Base-by-base conservation (phyloP, 495 filamentous ascomycete species). In the Aspergillus biplanus region DNA sequence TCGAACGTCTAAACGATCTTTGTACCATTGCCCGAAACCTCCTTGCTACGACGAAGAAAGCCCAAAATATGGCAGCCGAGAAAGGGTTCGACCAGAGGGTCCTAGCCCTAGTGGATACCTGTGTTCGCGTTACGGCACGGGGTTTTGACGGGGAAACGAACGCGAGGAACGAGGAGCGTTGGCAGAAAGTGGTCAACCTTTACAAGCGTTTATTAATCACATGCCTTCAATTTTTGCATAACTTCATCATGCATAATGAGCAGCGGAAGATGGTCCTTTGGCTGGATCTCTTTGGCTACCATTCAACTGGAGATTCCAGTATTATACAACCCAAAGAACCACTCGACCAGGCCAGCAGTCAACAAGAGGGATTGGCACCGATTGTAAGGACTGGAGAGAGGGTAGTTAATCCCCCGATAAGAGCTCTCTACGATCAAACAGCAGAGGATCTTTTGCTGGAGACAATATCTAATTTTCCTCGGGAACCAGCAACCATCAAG, bases 181-280 rank as follows among this genome's bases (percentile, higher is more conserved):
- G 87, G 87, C 84, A 88, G 67, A 88, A 88, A 68, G 85, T 96
- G 31, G 89, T 92, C 61, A 89, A 90, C 56, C 74, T 81, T 18
- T 83, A 93, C 76, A 97, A 97, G 75, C 93, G 93, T 69, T 83
- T 96, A 4, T 81, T 97, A 33, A 92, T 96, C 27, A 95, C 91
- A 0, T 90, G 90, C 56, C 83, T 97, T 12, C 93, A 97, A 73
- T 92, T 94, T 70, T 85, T 93, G 33, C 92, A 97, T 70, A 97
- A 97, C 68, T 90, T 94, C 75, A 90, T 93, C 33, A 91, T 92
- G 76, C 90, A 92, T 66, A 96, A 97, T 59, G 93, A 97, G 73
- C 84, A 90, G 34, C 89, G 91, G 57, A 97, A 97, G 78, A 89
- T 96, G 80, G 82, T 91, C 4, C 89, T 97, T 33, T 97, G 93